Percentiles rank a stretch among this genome's conserved stretches.
phyloP scores from a whole-genome alignment of 1,284 basidiomycete species.

The Melanopsichium pennsylvanicum region DNA sequence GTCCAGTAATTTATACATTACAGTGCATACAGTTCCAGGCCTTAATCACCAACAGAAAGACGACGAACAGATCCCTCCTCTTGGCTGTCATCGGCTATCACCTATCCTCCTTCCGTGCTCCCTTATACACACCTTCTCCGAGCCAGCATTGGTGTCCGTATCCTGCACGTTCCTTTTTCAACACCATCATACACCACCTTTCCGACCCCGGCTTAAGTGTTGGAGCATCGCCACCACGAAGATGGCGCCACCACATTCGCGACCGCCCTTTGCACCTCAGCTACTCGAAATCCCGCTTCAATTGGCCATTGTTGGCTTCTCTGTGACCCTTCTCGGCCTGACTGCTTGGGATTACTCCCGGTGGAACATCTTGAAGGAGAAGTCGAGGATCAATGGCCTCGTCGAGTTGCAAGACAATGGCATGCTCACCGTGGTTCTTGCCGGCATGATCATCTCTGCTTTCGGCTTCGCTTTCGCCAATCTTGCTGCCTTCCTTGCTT shows the following conservation, averaged over 20 bases:
- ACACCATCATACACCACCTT: too few relatives aligned
- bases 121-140: too few relatives aligned
- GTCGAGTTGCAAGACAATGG: slow-evolving; percentile 44
- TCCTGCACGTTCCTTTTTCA: too few relatives aligned
- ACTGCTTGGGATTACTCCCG: slow-evolving; percentile 41
- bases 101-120: too few relatives aligned
- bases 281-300: slow-evolving; percentile 53
- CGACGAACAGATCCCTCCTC: too few relatives aligned
- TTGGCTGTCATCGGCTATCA: too few relatives aligned
- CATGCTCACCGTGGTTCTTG: slow-evolving; percentile 47
- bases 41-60: too few relatives aligned
- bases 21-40: too few relatives aligned
- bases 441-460: slow-evolving; percentile 36
- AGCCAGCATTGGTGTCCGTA: too few relatives aligned
- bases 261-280: slow-evolving; percentile 37
- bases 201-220: too few relatives aligned
- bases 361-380: slow-evolving; percentile 24
- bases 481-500: slow-evolving; percentile 43
- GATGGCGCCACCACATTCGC: slow-evolving; percentile 41
- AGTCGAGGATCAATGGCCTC: slow-evolving; percentile 32
- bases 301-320: slow-evolving; percentile 45
- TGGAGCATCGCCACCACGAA: background rate
- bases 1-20: too few relatives aligned
- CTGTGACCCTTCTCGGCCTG: slow-evolving; percentile 49
- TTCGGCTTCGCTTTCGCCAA: slow-evolving; percentile 45